phyloP scores from a whole-genome alignment of 768 basidiomycete genomes.

The Lanmaoa pseudosensibilis region DNA sequence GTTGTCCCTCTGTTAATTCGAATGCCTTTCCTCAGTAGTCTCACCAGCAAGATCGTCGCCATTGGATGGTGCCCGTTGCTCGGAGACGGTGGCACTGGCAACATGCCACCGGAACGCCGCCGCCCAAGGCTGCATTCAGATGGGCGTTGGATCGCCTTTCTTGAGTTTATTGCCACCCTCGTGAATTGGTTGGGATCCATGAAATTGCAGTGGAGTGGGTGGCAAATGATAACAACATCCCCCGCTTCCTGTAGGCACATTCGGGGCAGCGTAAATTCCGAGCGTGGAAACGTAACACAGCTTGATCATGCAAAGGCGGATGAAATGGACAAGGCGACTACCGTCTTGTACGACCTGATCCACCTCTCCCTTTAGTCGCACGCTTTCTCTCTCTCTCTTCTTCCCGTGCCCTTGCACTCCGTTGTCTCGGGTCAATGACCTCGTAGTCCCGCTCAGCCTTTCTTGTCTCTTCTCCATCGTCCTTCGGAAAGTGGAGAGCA shows the following conservation, averaged over 20 bases:
- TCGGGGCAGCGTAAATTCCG: background rate
- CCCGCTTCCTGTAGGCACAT: background rate
- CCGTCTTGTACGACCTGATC: conserved; percentile 22
- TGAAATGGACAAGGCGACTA: conserved; percentile 9
- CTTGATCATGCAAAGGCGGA: background rate
- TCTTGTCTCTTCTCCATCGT: conserved; percentile 66
- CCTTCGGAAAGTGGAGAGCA: conserved; percentile 74
- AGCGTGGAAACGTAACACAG: background rate
- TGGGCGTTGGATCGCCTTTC: background rate
- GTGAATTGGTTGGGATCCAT: background rate
- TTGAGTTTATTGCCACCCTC: background rate
- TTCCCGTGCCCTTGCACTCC: conserved; percentile 72
- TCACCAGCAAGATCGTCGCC: background rate
- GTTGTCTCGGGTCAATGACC: conserved; percentile 79
- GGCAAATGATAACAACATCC: background rate
- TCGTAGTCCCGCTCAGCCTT: conserved; percentile 87
- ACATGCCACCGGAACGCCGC: background rate
- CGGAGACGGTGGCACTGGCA: background rate
- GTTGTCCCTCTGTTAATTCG: background rate
- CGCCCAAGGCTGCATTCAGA: background rate
- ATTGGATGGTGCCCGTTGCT: background rate
- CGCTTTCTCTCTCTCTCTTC: conserved; percentile 72
- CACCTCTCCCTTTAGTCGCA: conserved; percentile 26
- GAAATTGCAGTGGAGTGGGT: background rate
- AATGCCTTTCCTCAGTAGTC: no score